Conservation (phyloP, 495 filamentous ascomycete genomes). For the Aspergillus nidulans region DNA sequence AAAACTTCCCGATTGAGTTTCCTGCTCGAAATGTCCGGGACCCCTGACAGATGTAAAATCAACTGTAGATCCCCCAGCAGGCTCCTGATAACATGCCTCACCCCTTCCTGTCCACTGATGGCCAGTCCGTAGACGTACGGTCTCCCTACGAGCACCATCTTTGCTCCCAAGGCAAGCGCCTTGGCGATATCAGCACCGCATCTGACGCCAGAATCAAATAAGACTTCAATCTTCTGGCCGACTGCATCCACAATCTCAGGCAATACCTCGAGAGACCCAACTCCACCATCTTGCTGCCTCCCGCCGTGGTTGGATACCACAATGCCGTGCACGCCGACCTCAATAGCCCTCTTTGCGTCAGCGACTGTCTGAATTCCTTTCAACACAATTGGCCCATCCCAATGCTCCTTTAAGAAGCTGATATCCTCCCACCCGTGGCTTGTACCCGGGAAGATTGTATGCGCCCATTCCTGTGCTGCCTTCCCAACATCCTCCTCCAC, state of each 20-base stretch:
- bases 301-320: conserved; percentile 40
- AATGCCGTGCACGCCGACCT: conserved; percentile 50
- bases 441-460: conserved; percentile 39
- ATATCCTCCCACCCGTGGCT: conserved; percentile 51
- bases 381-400: conserved; percentile 11
- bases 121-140: conserved; percentile 70
- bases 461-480: conserved; percentile 38
- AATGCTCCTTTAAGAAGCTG: conserved; percentile 14
- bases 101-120: conserved; percentile 36
- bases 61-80: conserved; percentile 28
- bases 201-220: conserved; percentile 80
- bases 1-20: background rate
- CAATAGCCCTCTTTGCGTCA: conserved; percentile 46
- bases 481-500: conserved; percentile 38
- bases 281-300: conserved; percentile 49
- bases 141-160: conserved; percentile 75
- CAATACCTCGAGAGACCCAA: conserved; percentile 78
- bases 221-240: conserved; percentile 72
- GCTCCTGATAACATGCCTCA: conserved; percentile 31
- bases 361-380: conserved; percentile 28
- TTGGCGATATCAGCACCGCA: conserved; percentile 91
- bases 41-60: conserved; percentile 4
- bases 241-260: conserved; percentile 85
- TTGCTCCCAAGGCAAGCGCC: conserved; percentile 83
- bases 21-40: background rate